Percentiles rank a stretch among this genome's conserved stretches.
phyloP scores from a whole-genome alignment of 495 filamentous ascomycete species.

The Oleoguttula mirabilis region DNA sequence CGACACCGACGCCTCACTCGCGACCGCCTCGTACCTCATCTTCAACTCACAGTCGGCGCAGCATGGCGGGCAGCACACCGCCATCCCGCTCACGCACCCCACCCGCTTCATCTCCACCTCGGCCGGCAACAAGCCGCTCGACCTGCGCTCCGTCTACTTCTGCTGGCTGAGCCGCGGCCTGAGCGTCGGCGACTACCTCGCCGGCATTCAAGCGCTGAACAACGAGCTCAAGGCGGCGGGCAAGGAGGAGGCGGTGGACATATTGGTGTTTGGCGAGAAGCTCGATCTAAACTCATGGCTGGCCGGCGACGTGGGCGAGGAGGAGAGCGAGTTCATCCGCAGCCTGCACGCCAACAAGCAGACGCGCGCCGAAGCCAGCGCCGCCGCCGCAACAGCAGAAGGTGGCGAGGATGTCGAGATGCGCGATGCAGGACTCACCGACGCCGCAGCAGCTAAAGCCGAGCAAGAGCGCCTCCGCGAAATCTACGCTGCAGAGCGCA shows the following conservation, averaged over 20 bases:
- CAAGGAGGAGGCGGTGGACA: constrained; percentile 53
- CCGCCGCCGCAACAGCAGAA: constrained; percentile 39
- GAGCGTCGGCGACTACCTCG: constrained; percentile 79
- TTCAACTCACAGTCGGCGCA: constrained; percentile 42
- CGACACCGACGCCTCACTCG: constrained; percentile 42
- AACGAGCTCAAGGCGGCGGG: constrained; percentile 55
- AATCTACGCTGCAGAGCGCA: constrained; percentile 83
- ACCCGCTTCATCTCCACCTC: constrained; percentile 70
- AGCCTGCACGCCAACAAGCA: constrained; percentile 47
- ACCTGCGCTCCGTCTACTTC: constrained; percentile 89
- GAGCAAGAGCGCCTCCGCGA: constrained; percentile 69
- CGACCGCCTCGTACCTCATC: constrained; percentile 67
- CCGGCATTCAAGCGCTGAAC: constrained; percentile 65
- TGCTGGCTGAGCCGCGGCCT: constrained; percentile 86
- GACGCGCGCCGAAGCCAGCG: constrained; percentile 30
- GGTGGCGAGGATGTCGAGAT: constrained; percentile 38
- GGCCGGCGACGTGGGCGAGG: constrained; percentile 40
- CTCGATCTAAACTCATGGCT: constrained; percentile 86
- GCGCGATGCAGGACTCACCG: constrained; percentile 36
- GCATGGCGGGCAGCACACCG: constrained; percentile 39
- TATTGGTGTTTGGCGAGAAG: constrained; percentile 77
- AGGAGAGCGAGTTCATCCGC: constrained; percentile 86
- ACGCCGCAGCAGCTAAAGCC: constrained; percentile 48
- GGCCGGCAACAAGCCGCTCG: constrained; percentile 48
- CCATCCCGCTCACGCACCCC: constrained; percentile 54